A percentile compares a stretch with the other conserved stretches of the same genome.
phyloP scores from a whole-genome alignment of 139 green algal species.

The Yamagishiella unicocca region DNA sequence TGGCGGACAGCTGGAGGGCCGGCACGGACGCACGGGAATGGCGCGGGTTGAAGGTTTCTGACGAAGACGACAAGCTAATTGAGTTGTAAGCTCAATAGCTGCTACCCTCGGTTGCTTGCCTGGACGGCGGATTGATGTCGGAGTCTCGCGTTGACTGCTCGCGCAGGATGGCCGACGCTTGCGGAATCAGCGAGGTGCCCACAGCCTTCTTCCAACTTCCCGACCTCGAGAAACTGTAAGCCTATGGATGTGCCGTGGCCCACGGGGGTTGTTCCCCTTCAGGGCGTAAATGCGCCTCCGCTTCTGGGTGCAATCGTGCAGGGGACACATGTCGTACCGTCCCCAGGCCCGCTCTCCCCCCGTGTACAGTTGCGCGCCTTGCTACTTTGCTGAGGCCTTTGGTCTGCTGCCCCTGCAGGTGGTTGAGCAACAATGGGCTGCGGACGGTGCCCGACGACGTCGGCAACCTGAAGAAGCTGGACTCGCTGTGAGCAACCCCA shows the following conservation, averaged over 20 bases:
- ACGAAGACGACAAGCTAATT: constrained; percentile 4
- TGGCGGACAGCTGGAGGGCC: background rate
- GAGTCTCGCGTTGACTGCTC: background rate
- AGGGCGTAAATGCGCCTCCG: background rate
- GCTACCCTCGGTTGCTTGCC: no score
- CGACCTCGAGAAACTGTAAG: constrained; percentile 53
- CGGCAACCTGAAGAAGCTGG: constrained; percentile 42
- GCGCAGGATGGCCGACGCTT: constrained; percentile 58
- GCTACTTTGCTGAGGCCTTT: no score
- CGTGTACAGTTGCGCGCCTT: no score
- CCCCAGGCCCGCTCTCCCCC: no score
- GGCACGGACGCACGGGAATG: constrained; percentile 17
- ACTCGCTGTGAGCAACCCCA: constrained; percentile 50
- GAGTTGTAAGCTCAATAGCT: constrained; percentile 43
- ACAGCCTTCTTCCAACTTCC: constrained; percentile 34
- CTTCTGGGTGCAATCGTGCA: no score
- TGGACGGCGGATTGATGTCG: background rate
- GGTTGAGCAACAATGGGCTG: constrained; percentile 65
- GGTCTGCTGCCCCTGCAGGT: constrained; percentile 15
- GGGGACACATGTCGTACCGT: no score
- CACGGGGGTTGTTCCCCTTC: background rate
- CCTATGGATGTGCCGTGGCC: background rate
- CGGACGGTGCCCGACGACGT: constrained; percentile 49
- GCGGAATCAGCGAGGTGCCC: constrained; percentile 49
- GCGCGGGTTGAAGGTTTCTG: constrained; percentile 21